Evolutionary conservation across 352 stramenopile species (phyloP), one percentile per base, ranked within the genome.

Genomic region (Chloridella minuta): DNA sequence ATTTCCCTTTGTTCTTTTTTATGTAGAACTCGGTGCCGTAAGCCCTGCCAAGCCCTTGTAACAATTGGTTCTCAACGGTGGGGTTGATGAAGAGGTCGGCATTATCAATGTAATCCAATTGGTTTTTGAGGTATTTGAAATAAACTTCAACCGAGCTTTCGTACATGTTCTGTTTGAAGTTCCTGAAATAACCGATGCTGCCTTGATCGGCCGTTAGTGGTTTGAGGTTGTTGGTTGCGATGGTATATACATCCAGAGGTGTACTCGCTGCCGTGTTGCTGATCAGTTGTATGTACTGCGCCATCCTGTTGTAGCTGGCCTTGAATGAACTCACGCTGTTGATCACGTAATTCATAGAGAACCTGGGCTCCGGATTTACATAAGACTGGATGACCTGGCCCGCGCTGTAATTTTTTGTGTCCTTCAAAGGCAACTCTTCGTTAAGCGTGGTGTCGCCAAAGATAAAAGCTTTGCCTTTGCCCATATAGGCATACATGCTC

Each of bases 71-170:
- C 40, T 66, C 40, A 66, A 66, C 40, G n/a, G 40, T 66, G 10
- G 40, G 40, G n/a, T 66, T 66, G n/a, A 66, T 66, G 40, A 66
- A 66, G 10, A 66, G 40, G n/a, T 66, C 40, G 40, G 40, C 40
- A n/a, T 66, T 66, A 66, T 66, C 40, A n/a, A 66, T 66, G n/a
- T 66, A 66, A n/a, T 66, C 40, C 40, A 66, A n/a, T 66, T 66
- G 40, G n/a, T 66, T 66, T 66, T 66, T 10, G 10, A 66, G n/a
- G n/a, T 66, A 66, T 66, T 66, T 66, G n/a, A 18, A 66, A 66
- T 66, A 66, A 10, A 66, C 40, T n/a, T 66, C 40, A 66, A 66
- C 40, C 10, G 40, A 66, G n/a, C 10, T 66, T 66, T 66, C 40
- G n/a, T 18, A 66, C 40, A 66, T 66, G n/a, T 66, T 66, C 10